Base-by-base conservation (phyloP, 1,139 yeast genomes). In the Taiozyma sp. region DNA sequence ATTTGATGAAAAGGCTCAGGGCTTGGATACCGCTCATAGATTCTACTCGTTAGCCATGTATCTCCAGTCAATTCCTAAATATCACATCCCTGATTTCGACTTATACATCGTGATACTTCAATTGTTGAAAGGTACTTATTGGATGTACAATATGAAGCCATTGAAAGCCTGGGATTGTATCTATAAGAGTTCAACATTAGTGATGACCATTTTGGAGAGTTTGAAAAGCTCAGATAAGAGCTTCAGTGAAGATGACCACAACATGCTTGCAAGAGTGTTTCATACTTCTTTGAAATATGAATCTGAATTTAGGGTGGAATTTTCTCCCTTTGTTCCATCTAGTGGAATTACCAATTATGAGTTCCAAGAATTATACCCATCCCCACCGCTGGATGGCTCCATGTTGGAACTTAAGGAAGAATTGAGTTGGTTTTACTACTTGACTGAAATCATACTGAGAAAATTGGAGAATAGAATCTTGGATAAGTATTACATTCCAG, bases 361-460 rank as follows among this genome's bases (percentile, higher is more conserved):
- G 5, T 78, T 79, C 9, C 79, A 80, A 2, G 63, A 70, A 39
- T 59, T 69, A n/a, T 75, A 75, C 50, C 78, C 79, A 19, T 65
- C 67, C 8, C 67, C 74, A 4, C 77, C 79, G 1, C 66, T 67
- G 56, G 52, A 64, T 58, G 54, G 57, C 56, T 50, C 75, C 57
- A 38, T 32, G 5, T 53, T 74, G 67, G 57, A 75, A 67, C 36
- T 57, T 1, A 49, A 46, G 23, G 59, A 57, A 50, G 73, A 72
- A 51, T 68, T 72, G 49, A 68, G 77, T 23, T 77, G 81, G 81
- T 74, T 75, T 60, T 77, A 65, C 54, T 76, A 71, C 54, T 62
- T 77, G 44, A 76, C 81, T 0, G 81, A 77, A 57, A 68, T 76
- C n/a, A 79, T 79, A 0, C 70, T 75, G 9, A 61, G 81, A 38